phyloP scores from a whole-genome alignment of 208 protist genomes.

The Leishmania braziliensis region DNA sequence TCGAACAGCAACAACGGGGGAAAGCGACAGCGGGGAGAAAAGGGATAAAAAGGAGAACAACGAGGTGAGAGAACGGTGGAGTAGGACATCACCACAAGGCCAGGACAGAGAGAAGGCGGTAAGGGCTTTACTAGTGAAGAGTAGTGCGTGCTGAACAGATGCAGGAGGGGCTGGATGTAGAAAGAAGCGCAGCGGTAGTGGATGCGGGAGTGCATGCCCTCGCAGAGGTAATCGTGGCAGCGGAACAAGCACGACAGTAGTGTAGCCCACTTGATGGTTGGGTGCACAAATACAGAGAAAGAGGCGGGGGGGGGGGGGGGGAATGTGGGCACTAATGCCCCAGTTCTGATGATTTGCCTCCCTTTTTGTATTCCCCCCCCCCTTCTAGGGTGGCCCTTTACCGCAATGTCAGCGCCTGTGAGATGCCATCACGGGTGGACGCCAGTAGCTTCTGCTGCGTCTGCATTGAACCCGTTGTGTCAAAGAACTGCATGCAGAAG shows the following conservation, averaged over 20 bases:
- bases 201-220: background rate
- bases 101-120: background rate
- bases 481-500: constrained; percentile 96
- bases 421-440: constrained; percentile 86
- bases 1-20: background rate
- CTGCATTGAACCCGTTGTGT: constrained; percentile 81
- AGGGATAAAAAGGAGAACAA: background rate
- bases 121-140: background rate
- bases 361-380: background rate
- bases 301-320: too few relatives aligned
- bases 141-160: background rate
- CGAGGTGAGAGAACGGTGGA: background rate
- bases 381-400: constrained; percentile 21
- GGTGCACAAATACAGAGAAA: background rate
- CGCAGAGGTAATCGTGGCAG: background rate
- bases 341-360: background rate
- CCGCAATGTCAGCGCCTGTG: constrained; percentile 72
- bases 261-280: background rate
- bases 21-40: background rate
- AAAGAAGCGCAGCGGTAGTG: background rate
- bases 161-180: background rate
- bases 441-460: constrained; percentile 89
- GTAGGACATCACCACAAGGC: background rate
- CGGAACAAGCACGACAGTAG: background rate
- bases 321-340: background rate